A percentile compares a stretch with the other conserved stretches of the same genome.
Evolutionary conservation across 257 asterid genomes (phyloP).

Genomic region (Cynanchum wilfordii): DNA sequence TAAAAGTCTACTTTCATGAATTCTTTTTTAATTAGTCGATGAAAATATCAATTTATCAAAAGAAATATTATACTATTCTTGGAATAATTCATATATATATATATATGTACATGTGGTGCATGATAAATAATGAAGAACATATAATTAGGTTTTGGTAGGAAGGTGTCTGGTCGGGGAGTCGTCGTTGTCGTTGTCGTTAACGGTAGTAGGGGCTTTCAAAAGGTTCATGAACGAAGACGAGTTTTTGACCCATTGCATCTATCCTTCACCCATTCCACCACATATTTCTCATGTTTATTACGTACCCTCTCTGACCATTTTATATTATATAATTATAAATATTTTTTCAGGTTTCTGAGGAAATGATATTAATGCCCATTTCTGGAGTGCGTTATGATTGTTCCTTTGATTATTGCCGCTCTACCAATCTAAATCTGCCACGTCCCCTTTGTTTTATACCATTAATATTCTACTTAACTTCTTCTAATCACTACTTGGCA

Average conservation of each 20-base stretch:
- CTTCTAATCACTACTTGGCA: slow-evolving; percentile 2
- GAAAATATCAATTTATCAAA: too few species aligned
- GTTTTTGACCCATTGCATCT: not conserved
- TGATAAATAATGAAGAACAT: too few species aligned
- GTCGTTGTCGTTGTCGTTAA: not conserved
- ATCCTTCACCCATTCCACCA: not conserved
- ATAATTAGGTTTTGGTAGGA: not conserved
- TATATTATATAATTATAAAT: not conserved
- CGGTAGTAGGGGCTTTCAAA: not conserved
- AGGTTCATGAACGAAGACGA: slow-evolving; percentile 15
- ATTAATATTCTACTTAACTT: not conserved
- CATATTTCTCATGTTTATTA: not conserved
- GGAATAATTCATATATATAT: too few species aligned
- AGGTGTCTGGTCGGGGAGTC: not conserved
- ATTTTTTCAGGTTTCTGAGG: not conserved
- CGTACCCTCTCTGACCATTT: too few species aligned
- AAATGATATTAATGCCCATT: not conserved
- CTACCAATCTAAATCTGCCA: not conserved
- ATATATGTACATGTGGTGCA: too few species aligned
- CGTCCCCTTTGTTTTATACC: not conserved
- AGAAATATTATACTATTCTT: too few species aligned
- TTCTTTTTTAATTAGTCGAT: too few species aligned
- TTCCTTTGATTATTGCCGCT: not conserved
- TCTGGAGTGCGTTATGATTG: not conserved
- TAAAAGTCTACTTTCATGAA: too few species aligned